Conservation (phyloP, 495 filamentous ascomycete genomes). For the Delitschia confertaspora region DNA sequence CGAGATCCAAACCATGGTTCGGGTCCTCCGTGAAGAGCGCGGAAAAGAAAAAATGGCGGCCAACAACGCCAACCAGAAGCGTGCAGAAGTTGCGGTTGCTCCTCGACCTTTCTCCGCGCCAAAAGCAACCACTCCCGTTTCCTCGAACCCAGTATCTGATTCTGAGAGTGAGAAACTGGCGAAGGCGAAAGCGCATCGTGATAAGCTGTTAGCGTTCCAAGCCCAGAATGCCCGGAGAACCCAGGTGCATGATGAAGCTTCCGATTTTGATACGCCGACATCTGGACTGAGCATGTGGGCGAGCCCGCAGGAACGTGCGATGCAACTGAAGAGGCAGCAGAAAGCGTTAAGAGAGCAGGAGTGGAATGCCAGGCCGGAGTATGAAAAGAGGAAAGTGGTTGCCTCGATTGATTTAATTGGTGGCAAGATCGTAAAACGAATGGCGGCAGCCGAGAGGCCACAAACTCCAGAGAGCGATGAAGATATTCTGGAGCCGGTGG, state of each 20-base stretch:
- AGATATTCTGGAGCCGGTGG: conserved; percentile 35
- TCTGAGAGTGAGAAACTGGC: conserved; percentile 38
- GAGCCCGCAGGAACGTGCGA: conserved; percentile 73
- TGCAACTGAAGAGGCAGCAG: conserved; percentile 85
- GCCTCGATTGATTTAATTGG: conserved; percentile 77
- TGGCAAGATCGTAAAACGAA: conserved; percentile 66
- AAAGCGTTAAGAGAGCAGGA: conserved; percentile 79
- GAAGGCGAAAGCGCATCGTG: conserved; percentile 63
- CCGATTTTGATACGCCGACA: conserved; percentile 75
- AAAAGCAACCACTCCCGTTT: conserved; percentile 28
- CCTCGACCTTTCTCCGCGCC: conserved; percentile 36
- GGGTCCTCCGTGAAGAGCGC: conserved; percentile 74
- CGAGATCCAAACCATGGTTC: conserved; percentile 78
- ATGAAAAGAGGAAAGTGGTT: conserved; percentile 82
- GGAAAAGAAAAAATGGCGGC: conserved; percentile 75
- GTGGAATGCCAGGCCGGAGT: conserved; percentile 82
- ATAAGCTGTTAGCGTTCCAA: conserved; percentile 75
- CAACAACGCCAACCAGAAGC: conserved; percentile 58
- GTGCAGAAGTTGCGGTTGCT: conserved; percentile 50
- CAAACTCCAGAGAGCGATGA: conserved; percentile 39
- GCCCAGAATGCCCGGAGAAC: conserved; percentile 81
- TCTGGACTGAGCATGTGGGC: conserved; percentile 75
- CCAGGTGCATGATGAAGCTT: conserved; percentile 82
- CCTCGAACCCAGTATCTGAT: conserved; percentile 38
- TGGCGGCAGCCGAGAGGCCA: conserved; percentile 48